Conservation (phyloP, 768 basidiomycete genomes). For the Suillus ampliporus region DNA sequence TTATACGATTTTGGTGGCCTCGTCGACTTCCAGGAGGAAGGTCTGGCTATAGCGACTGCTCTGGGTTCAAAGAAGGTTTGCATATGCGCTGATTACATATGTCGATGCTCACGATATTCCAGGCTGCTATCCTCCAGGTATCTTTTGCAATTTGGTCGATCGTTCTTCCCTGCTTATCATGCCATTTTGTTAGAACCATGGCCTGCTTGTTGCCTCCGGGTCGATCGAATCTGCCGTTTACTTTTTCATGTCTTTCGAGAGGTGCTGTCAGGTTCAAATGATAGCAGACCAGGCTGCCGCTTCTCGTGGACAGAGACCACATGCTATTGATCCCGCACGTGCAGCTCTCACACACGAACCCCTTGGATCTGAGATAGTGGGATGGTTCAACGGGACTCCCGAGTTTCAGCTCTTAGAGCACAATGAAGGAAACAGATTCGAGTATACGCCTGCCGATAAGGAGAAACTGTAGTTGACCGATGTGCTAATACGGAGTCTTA, state of each 20-base stretch:
- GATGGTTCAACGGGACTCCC: constrained; percentile 45
- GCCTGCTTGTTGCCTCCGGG: constrained; percentile 28
- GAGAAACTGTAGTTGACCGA: no score
- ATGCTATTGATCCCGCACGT: constrained; percentile 25
- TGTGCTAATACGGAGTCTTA: no score
- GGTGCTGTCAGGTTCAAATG: constrained; percentile 37
- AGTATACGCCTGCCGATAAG: no score
- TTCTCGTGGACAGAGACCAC: constrained; percentile 15
- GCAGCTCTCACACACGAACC: constrained; percentile 32
- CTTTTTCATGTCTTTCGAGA: constrained; percentile 36
- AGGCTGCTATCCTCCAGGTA: constrained; percentile 32
- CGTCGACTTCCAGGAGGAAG: no score
- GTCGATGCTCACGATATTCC: background rate
- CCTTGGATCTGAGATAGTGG: constrained; percentile 34
- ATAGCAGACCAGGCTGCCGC: constrained; percentile 35
- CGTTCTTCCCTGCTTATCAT: background rate
- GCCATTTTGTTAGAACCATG: constrained; percentile 30
- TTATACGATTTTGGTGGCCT: no score
- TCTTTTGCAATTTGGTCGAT: background rate
- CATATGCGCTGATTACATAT: no score
- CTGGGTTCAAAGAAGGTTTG: no score
- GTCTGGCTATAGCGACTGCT: no score
- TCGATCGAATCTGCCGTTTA: constrained; percentile 30
- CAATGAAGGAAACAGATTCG: no score
- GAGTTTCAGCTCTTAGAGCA: no score